phyloP scores from a whole-genome alignment of 2,329 filamentous ascomycete species.

The Fusarium scirpi region DNA sequence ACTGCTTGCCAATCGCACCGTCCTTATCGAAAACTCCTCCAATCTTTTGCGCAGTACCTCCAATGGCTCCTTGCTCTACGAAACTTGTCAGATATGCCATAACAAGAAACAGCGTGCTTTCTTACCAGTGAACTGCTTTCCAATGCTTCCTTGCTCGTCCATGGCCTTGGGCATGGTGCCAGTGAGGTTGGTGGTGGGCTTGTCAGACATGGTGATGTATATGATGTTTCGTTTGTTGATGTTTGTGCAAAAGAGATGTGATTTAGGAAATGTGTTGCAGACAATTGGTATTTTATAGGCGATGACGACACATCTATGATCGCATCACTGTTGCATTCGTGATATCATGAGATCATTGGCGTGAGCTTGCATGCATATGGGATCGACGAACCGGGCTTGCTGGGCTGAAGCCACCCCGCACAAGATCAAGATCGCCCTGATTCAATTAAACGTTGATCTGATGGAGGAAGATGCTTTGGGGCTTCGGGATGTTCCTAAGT shows the following conservation, averaged over 20 bases:
- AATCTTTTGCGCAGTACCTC: constrained; percentile 62
- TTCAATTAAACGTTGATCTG: neutral
- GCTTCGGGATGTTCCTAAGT: neutral
- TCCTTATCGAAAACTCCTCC: constrained; percentile 64
- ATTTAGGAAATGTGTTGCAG: neutral
- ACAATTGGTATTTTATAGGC: neutral
- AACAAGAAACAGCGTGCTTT: rapidly evolving
- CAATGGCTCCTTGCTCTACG: constrained; percentile 61
- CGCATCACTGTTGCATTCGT: neutral
- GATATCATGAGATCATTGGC: constrained; percentile 1
- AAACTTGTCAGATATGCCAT: rapidly evolving
- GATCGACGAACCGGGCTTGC: neutral
- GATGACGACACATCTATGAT: constrained; percentile 6
- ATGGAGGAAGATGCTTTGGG: neutral
- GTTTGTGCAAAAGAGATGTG: neutral
- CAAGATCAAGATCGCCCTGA: neutral
- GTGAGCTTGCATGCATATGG: neutral
- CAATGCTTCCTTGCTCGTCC: constrained; percentile 63
- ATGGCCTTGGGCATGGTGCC: constrained; percentile 55
- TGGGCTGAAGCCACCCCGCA: neutral
- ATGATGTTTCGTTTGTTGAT: neutral
- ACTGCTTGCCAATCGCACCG: constrained; percentile 66
- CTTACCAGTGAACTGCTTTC: constrained; percentile 67
- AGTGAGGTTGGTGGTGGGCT: constrained; percentile 6
- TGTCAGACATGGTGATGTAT: constrained; percentile 32